These are phyloP conservation scores for Monosporozyma yasuniensis DNA, from an alignment of 805 yeast species.

Conservation along the genomic window DNA sequence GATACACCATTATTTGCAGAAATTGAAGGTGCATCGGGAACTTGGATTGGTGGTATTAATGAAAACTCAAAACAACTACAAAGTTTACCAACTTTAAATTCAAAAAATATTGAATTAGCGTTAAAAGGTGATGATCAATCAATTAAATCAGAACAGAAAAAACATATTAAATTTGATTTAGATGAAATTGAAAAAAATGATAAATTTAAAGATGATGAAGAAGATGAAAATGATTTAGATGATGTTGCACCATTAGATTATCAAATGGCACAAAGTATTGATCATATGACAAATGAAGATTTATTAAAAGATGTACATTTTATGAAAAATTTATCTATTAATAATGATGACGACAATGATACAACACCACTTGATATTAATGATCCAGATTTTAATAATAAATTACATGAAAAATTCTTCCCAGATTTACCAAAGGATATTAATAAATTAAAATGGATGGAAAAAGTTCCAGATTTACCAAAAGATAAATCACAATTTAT, in stretches of 20 bases:
- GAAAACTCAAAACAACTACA: conserved; percentile 5
- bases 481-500: conserved; percentile 20
- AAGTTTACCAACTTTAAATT: conserved; percentile 20
- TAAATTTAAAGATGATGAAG: conserved; percentile 2
- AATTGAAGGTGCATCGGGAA: conserved; percentile 30
- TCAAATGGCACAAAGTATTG: conserved; percentile 39
- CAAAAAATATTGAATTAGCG: conserved; percentile 24
- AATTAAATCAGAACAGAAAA: background rate
- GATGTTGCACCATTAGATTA: conserved; percentile 44
- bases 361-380: conserved; percentile 43
- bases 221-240: conserved; percentile 36
- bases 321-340: conserved; percentile 38
- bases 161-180: conserved; percentile 7
- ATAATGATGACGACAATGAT: conserved; percentile 24
- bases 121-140: conserved; percentile 13
- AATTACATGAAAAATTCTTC: conserved; percentile 74
- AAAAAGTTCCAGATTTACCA: conserved; percentile 43
- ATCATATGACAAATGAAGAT: conserved; percentile 37
- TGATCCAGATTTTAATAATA: conserved; percentile 71
- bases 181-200: background rate
- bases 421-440: conserved; percentile 85
- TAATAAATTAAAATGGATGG: conserved; percentile 86
- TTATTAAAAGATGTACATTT: conserved; percentile 50
- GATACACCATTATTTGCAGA: conserved; percentile 34
- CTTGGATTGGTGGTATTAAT: conserved; percentile 30